phyloP scores from a whole-genome alignment of 1,284 basidiomycete genomes.

The Ceraceosorus guamensis region DNA sequence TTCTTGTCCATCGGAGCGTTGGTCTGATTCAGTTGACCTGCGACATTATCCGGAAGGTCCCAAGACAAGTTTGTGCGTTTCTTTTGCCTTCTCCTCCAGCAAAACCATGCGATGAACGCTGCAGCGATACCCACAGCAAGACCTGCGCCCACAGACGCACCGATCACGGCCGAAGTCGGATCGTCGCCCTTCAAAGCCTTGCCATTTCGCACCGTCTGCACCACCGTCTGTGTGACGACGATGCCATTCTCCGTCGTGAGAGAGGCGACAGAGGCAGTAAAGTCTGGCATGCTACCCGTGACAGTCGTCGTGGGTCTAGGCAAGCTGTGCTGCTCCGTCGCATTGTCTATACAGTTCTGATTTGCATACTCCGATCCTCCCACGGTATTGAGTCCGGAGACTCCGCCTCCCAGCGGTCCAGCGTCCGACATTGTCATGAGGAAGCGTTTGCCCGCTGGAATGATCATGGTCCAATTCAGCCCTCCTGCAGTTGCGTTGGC shows the following conservation, averaged over 20 bases:
- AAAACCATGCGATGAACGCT: conserved; percentile 17
- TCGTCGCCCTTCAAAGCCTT: conserved; percentile 4
- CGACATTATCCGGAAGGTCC: conserved; percentile 7
- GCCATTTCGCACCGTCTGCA: conserved; percentile 23
- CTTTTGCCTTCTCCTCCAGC: conserved; percentile 20
- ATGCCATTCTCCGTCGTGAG: conserved; percentile 19
- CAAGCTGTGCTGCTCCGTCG: conserved; percentile 13
- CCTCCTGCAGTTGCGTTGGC: conserved; percentile 4
- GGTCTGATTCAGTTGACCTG: conserved; percentile 1
- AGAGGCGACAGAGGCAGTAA: conserved; percentile 18
- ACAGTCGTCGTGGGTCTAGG: conserved; percentile 17
- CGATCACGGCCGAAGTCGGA: conserved; percentile 1
- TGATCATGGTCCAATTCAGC: conserved; percentile 17
- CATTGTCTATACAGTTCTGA: conserved; percentile 12
- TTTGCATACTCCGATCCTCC: conserved; percentile 20
- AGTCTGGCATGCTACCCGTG: conserved; percentile 17
- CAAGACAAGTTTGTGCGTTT: conserved; percentile 8
- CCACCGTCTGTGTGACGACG: conserved; percentile 19
- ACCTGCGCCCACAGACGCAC: conserved; percentile 6
- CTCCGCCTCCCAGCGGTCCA: conserved; percentile 15
- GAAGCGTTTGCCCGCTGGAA: conserved; percentile 21
- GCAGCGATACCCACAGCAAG: conserved; percentile 18
- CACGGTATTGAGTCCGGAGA: conserved; percentile 22
- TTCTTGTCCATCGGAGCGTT: conserved; percentile 8
- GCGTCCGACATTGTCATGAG: conserved; percentile 23